Evolutionary conservation across 2,329 filamentous ascomycete species (phyloP).

Genomic region (Penicillium freii): DNA sequence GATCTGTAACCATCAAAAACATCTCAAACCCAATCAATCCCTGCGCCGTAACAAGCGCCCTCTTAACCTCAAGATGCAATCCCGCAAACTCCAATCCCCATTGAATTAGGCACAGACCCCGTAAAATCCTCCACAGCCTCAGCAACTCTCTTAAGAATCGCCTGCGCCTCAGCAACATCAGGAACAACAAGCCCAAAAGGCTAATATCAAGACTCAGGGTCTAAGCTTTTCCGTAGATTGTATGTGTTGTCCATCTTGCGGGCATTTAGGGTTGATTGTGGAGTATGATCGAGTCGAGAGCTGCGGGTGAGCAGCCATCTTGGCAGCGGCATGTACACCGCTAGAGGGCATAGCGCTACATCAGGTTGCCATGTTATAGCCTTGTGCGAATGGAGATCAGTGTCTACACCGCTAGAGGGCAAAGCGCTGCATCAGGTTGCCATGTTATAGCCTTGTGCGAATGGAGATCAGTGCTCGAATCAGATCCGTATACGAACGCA

Average conservation of each 20-base stretch:
- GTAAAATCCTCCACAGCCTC: conserved; percentile 2
- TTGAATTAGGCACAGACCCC: conserved; percentile 7
- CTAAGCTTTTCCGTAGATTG: not conserved
- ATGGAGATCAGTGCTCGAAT: not conserved
- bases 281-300: not conserved
- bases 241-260: not conserved
- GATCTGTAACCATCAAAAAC: conserved; percentile 12
- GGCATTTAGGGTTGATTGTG: not conserved
- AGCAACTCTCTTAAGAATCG: conserved; percentile 3
- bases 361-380: not conserved
- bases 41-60: conserved; percentile 5
- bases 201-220: not conserved
- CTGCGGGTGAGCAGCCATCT: not conserved
- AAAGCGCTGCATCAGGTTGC: not conserved
- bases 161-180: conserved; percentile 22
- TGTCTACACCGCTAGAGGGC: not conserved
- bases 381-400: too few species aligned
- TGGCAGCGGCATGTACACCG: not conserved
- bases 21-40: conserved; percentile 8
- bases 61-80: conserved; percentile 8
- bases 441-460: not conserved
- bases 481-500: not conserved
- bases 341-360: not conserved
- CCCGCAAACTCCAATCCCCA: conserved; percentile 10
- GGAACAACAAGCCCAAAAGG: not conserved